These are phyloP conservation scores for Umbelopsis vinacea DNA, from an alignment of 192 early-diverging fungal species.

Conservation along the genomic window DNA sequence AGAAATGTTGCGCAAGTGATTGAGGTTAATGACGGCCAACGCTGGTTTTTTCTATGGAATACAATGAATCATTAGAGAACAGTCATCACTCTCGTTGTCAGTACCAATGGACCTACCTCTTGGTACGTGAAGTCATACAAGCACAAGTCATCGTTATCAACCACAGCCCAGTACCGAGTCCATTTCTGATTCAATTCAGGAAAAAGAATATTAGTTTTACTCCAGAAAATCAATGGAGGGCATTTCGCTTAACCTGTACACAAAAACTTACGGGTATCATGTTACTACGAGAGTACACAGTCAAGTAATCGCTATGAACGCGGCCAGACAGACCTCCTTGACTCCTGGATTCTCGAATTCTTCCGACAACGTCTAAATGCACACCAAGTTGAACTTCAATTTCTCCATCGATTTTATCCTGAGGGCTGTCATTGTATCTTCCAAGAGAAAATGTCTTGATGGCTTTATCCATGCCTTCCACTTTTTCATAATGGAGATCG, in stretches of 20 bases:
- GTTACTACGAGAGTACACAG: neutral
- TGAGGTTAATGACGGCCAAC: conserved; percentile 1
- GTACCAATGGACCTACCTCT: neutral
- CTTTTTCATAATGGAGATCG: conserved; percentile 11
- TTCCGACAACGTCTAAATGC: conserved; percentile 6
- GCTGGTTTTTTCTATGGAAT: neutral
- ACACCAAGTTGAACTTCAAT: conserved; percentile 3
- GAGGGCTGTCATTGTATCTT: neutral
- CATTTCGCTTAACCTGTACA: too few relatives aligned
- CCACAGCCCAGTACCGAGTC: conserved; percentile 18
- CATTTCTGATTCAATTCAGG: conserved; percentile 3
- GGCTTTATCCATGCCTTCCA: conserved; percentile 15
- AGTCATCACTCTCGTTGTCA: too few relatives aligned
- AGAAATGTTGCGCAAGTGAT: conserved; percentile 8
- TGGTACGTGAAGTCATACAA: conserved; percentile 17
- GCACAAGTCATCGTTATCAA: conserved; percentile 8
- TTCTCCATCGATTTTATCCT: conserved; percentile 9
- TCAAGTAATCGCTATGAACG: conserved; percentile 8
- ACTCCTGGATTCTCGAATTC: conserved; percentile 7
- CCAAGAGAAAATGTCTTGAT: neutral
- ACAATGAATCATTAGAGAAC: neutral
- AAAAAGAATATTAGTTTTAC: too few relatives aligned
- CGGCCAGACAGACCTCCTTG: conserved; percentile 14
- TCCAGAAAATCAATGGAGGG: neutral
- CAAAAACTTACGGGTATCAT: neutral